A percentile compares a stretch with the other conserved stretches of the same genome.
Evolutionary conservation across 2,329 filamentous ascomycete genomes (phyloP).

Genomic region (Dissoconium aciculare): DNA sequence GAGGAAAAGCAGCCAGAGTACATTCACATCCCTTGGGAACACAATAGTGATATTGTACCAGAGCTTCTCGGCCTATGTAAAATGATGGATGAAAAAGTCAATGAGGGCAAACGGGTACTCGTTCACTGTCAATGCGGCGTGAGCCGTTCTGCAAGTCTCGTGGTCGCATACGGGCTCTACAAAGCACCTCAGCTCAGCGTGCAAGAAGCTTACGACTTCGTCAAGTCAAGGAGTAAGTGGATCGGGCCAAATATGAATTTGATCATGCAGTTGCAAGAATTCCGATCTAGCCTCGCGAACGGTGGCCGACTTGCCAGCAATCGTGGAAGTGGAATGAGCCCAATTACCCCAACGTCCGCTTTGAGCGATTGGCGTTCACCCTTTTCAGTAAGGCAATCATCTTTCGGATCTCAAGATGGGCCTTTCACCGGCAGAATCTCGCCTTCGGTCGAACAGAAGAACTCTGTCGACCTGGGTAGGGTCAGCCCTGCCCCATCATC

Average conservation of each 20-base stretch:
- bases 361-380: conserved; percentile 21
- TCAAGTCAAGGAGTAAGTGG: conserved; percentile 70
- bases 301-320: conserved; percentile 23
- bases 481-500: conserved; percentile 48
- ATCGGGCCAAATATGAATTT: conserved; percentile 86
- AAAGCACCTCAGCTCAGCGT: conserved; percentile 62
- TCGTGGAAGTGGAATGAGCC: conserved; percentile 17
- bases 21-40: conserved; percentile 76
- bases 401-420: conserved; percentile 4
- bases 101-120: conserved; percentile 61
- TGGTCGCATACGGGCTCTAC: conserved; percentile 74
- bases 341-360: conserved; percentile 22
- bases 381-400: conserved; percentile 14
- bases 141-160: conserved; percentile 69
- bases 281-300: conserved; percentile 36
- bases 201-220: conserved; percentile 69
- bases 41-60: conserved; percentile 71
- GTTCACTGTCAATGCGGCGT: conserved; percentile 79
- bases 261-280: conserved; percentile 79
- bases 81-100: conserved; percentile 56
- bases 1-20: conserved; percentile 52
- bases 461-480: conserved; percentile 16
- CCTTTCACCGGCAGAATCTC: conserved; percentile 13
- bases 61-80: conserved; percentile 64
- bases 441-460: conserved; percentile 4